Evolutionary conservation across 495 filamentous ascomycete species (phyloP), one percentile per base, ranked within the genome.

Genomic region (Terfezia claveryi): DNA sequence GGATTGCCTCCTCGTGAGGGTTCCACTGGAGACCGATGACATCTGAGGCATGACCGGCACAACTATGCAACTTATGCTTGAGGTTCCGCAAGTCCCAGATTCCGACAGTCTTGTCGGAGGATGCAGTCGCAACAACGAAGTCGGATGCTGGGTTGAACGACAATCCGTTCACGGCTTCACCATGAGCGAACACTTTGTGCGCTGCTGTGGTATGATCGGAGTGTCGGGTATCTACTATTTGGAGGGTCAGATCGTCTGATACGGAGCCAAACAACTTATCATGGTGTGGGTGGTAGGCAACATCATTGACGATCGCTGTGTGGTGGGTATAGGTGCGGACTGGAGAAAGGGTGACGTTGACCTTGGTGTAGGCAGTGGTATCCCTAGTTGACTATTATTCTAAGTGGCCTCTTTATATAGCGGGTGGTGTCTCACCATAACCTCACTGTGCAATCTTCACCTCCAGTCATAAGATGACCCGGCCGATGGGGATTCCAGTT

Each of bases 1-100:
- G 73, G 36, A 99, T 82, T 32, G 81, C 76, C 56, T 82, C 76
- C 65, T 96, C 87, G 50, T 80, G 78, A 2, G 92, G 92, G 70
- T 96, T 86, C 91, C 91, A 99, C 17, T 83, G 75, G 23, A 99
- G 72, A 1, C 86, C 89, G 2, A 87, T 93, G 50, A 99, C 89
- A 10, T 81, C 78, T 58, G 93, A 87, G 49, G 72, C 76, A 68
- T 99, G 92, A 17, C 81, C 85, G 58, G 89, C 80, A 10, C 93
- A 73, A 0, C 80, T 78, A 68, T 96, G 87, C 9, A 95, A 72
- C 70, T 86, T 92, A 46, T 80, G 73, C 60, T 83, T 84, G 50
- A 92, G 74, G 61, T 91, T 89, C 50, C 91, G 80, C 52, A 99
- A 69, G 69, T 99, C 91, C 87, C 91, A 99, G 37, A 96, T 72